These are phyloP conservation scores for Claviceps humidiphila DNA, from an alignment of 2,329 filamentous ascomycete species.

Conservation along the genomic window DNA sequence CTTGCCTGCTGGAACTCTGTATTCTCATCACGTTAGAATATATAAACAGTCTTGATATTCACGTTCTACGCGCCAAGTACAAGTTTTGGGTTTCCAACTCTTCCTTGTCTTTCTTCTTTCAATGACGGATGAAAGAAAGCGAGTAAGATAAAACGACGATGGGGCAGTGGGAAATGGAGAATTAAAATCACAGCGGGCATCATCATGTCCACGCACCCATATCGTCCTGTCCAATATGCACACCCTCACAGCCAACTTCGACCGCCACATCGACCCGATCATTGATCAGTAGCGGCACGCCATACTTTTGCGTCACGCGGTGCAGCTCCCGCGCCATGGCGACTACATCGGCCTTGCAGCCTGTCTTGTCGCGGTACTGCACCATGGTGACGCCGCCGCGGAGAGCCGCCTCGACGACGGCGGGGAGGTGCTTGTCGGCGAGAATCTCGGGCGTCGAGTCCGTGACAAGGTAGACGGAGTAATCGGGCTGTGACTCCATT, in stretches of 20 bases:
- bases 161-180: not conserved
- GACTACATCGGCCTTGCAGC: conserved; percentile 59
- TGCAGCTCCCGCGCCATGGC: conserved; percentile 60
- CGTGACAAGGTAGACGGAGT: conserved; percentile 81
- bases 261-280: conserved; percentile 83
- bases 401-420: conserved; percentile 63
- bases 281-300: conserved; percentile 79
- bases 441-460: conserved; percentile 83
- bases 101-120: not conserved
- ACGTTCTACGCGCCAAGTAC: not conserved
- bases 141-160: not conserved
- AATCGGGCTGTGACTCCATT: conserved; percentile 38
- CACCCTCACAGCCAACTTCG: conserved; percentile 76
- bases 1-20: conserved; percentile 37
- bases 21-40: not conserved
- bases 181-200: not conserved
- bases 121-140: not conserved
- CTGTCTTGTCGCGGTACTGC: conserved; percentile 81
- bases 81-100: not conserved
- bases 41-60: not conserved
- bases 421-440: conserved; percentile 52
- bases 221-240: conserved; percentile 92
- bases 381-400: conserved; percentile 73
- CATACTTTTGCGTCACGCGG: conserved; percentile 49
- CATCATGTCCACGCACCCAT: conserved; percentile 41